Evolutionary conservation across 345 rosid genomes (phyloP).

Genomic region (Eucalyptus regnans): DNA sequence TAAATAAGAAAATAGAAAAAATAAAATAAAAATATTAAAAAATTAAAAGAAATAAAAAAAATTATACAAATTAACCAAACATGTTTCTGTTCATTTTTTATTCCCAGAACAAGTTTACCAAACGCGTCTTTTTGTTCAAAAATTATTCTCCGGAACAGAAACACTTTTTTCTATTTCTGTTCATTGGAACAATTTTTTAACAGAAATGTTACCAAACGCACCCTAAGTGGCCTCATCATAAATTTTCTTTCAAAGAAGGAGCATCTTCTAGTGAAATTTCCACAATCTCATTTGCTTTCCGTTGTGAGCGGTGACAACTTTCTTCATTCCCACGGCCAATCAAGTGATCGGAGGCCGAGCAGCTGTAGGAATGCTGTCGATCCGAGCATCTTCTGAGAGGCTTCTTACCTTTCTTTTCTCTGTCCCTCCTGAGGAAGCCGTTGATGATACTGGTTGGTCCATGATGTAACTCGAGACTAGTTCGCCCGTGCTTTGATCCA

Average conservation of each 20-base stretch:
- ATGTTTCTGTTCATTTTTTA: too few species aligned
- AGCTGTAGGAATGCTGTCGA: constrained; percentile 39
- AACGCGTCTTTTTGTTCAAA: too few species aligned
- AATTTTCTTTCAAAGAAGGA: neutral
- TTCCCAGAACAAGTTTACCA: too few species aligned
- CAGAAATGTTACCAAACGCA: too few species aligned
- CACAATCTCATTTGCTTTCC: constrained; percentile 54
- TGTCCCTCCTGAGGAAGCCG: constrained; percentile 5
- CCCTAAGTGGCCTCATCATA: neutral
- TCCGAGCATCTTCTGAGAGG: constrained; percentile 12
- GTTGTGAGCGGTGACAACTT: constrained; percentile 63
- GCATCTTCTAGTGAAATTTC: constrained; percentile 24
- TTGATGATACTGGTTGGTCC: constrained; percentile 10
- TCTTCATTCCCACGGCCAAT: constrained; percentile 78
- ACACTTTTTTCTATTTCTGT: too few species aligned
- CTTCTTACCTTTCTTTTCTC: constrained; percentile 40
- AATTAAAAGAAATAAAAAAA: too few species aligned
- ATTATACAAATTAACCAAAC: too few species aligned
- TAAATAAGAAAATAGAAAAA: too few species aligned
- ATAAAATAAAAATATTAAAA: too few species aligned
- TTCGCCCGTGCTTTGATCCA: constrained; percentile 58
- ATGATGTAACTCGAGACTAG: constrained; percentile 38
- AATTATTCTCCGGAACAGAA: too few species aligned
- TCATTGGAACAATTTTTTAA: too few species aligned
- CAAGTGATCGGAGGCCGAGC: constrained; percentile 65